Conservation (phyloP, 2,329 filamentous ascomycete species). For the Diaporthe citriasiana region DNA sequence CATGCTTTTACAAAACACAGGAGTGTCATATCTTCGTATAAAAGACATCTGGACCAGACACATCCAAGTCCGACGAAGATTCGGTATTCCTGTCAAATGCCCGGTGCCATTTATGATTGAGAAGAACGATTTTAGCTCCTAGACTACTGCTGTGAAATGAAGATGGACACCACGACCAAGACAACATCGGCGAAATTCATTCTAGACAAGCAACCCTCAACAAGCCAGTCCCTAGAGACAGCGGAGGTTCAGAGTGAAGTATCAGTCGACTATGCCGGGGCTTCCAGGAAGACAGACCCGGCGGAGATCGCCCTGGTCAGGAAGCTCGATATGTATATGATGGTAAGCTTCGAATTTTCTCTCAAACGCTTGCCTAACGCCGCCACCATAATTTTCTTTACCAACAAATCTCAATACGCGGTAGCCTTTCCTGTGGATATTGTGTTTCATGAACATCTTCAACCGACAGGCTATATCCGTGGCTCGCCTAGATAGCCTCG, state of each 20-base stretch:
- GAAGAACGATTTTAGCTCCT: background rate
- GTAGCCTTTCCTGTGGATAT: slow-evolving; percentile 24
- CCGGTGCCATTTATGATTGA: background rate
- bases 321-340: slow-evolving; percentile 27
- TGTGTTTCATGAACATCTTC: slow-evolving; percentile 32
- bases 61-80: too few relatives aligned
- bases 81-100: accelerated
- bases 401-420: background rate
- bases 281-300: slow-evolving; percentile 32
- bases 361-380: background rate
- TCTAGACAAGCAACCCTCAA: background rate
- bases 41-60: background rate
- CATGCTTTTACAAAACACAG: background rate
- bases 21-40: background rate
- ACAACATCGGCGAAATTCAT: background rate
- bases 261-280: slow-evolving; percentile 29
- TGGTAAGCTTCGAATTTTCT: background rate
- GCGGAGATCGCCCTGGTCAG: slow-evolving; percentile 32
- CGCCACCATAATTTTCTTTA: too few relatives aligned
- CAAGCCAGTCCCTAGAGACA: background rate
- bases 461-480: slow-evolving; percentile 20
- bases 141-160: background rate
- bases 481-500: slow-evolving; percentile 4
- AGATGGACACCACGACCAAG: background rate
- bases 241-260: background rate